phyloP scores from a whole-genome alignment of 148 eudicot species.

The Silene latifolia region DNA sequence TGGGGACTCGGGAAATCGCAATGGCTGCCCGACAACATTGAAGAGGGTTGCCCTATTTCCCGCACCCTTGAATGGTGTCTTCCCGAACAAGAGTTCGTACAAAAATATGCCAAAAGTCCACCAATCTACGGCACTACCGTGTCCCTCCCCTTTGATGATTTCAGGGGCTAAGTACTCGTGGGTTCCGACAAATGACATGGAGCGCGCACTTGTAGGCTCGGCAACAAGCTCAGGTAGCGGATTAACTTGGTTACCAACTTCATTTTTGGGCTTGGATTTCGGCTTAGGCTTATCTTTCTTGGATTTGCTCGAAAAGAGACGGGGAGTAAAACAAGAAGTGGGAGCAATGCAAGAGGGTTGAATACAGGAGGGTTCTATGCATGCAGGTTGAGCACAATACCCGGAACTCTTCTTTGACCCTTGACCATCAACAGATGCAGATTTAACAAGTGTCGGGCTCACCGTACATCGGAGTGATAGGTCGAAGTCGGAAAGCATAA shows the following conservation, averaged over 20 bases:
- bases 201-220: slow-evolving; percentile 60
- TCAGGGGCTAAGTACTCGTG: slow-evolving; percentile 62
- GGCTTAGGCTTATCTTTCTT: slow-evolving; percentile 36
- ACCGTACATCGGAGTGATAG: slow-evolving; percentile 68
- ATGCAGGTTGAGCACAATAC: slow-evolving; percentile 64
- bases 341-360: slow-evolving; percentile 69
- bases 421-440: slow-evolving; percentile 36
- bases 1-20: slow-evolving; percentile 58
- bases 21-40: slow-evolving; percentile 65
- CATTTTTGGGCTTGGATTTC: slow-evolving; percentile 37
- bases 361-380: slow-evolving; percentile 62
- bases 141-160: slow-evolving; percentile 61
- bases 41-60: slow-evolving; percentile 63
- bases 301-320: slow-evolving; percentile 56
- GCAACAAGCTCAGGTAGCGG: slow-evolving; percentile 64
- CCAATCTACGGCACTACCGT: slow-evolving; percentile 71
- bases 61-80: slow-evolving; percentile 65
- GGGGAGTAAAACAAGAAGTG: slow-evolving; percentile 65
- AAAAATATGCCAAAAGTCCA: slow-evolving; percentile 66
- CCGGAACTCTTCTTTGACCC: slow-evolving; percentile 38
- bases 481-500: slow-evolving; percentile 77
- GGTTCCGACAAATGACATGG: slow-evolving; percentile 76
- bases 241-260: slow-evolving; percentile 47
- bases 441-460: slow-evolving; percentile 54
- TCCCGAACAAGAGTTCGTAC: slow-evolving; percentile 54